Evolutionary conservation across 768 basidiomycete species (phyloP), one percentile per base, ranked within the genome.

Genomic region (Auricularia sp.): DNA sequence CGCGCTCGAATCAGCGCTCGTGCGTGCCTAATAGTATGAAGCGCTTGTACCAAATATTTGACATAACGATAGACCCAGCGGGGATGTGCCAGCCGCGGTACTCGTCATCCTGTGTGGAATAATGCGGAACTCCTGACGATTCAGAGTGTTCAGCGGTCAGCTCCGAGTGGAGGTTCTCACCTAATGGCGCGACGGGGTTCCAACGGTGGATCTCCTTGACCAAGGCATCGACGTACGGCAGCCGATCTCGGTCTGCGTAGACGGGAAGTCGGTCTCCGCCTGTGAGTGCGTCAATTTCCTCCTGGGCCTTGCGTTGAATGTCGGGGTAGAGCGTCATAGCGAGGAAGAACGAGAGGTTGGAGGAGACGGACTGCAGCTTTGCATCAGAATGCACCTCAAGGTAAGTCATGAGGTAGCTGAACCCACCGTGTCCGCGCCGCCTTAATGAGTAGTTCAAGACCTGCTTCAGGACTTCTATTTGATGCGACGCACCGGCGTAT

Each of bases 81-180:
- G 81, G 80, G 64, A 84, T 77, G 64, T 75, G 72, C 71, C 78
- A 81, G 37, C 76, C 79, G 64, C 75, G 73, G 70, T 83, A 84
- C 21, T 76, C 70, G 71, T 82, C 81, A 66, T 82, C 81, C 67
- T 80, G 77, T 77, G 81, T 82, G 47, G 81, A 69, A 62, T 80
- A 77, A 74, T 83, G 82, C 33, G 82, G 82, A 65, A 83, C 66
- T n/a, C 82, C 82, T 65, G 82, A 69, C 21, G 21, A 42, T 10
- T 44, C 18, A 29, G 29, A 29, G 29, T 29, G 29, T 29, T 2
- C 29, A 29, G 29, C 29, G 29, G 29, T 29, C 29, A 29, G 29
- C 29, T 29, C 29, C 29, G 29, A 29, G 29, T 11, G n/a, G 6
- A 13, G 37, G 39, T 61, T 36, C 67, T 13, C 5, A 72, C 72